Evolutionary conservation across 73 alveolate genomes (phyloP).

Genomic region (Tetrahymena elliotti): DNA sequence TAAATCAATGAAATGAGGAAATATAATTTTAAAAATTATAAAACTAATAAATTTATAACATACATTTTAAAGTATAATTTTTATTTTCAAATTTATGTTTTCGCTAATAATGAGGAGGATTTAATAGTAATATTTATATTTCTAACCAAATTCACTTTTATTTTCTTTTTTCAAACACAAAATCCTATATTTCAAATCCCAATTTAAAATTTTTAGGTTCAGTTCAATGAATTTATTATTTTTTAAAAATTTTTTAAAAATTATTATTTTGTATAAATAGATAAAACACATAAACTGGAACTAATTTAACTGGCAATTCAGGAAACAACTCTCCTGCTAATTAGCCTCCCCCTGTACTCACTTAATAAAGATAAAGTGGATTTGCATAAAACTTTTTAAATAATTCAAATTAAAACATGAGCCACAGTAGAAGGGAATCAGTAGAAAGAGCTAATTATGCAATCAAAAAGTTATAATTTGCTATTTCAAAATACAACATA

Average conservation of each 20-base stretch:
- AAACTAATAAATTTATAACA: not conserved
- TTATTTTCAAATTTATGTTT: not conserved
- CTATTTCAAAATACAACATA: conserved; percentile 26
- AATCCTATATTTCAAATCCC: too few relatives aligned
- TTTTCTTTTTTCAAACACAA: too few relatives aligned
- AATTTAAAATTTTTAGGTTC: too few relatives aligned
- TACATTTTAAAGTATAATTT: not conserved
- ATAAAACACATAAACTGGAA: not conserved
- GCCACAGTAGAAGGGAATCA: not conserved
- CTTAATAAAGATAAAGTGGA: not conserved
- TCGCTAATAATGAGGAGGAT: not conserved
- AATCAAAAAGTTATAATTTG: conserved; percentile 20
- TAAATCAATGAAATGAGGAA: too few relatives aligned
- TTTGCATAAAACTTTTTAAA: not conserved
- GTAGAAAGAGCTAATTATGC: conserved; percentile 42
- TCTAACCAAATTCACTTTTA: too few relatives aligned
- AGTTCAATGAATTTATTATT: too few relatives aligned
- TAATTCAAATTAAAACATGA: not conserved
- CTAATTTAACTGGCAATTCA: not conserved
- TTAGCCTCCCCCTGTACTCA: not conserved
- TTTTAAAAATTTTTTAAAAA: too few relatives aligned
- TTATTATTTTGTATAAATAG: not conserved
- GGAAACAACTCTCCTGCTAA: not conserved
- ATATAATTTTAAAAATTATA: too few relatives aligned
- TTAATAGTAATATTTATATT: not conserved